Percentiles rank a stretch among this genome's conserved stretches.
Conservation (phyloP, 345 rosid genomes). For the Ricinus communis region DNA sequence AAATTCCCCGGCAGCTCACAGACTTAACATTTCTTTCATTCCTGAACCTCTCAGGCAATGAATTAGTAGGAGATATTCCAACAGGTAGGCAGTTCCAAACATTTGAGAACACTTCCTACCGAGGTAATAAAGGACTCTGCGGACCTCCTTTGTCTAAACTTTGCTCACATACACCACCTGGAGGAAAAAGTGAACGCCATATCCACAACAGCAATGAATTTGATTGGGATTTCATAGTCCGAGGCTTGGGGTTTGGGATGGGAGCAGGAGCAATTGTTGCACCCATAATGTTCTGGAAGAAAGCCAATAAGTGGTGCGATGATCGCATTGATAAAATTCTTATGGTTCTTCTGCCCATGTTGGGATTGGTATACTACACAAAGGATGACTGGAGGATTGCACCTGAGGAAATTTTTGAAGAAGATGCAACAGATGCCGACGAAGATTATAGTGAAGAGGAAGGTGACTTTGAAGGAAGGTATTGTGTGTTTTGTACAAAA, state of each 20-base stretch:
- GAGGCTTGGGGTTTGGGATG: slow-evolving; percentile 50
- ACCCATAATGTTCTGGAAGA: slow-evolving; percentile 37
- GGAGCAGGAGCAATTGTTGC: slow-evolving; percentile 51
- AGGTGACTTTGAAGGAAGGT: slow-evolving; percentile 32
- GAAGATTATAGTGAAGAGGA: slow-evolving; percentile 10
- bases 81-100: slow-evolving; percentile 9
- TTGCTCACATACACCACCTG: neutral
- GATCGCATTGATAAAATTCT: slow-evolving; percentile 42
- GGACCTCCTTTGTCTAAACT: neutral
- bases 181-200: neutral
- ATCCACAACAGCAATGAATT: neutral
- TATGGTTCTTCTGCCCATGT: slow-evolving; percentile 38
- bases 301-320: slow-evolving; percentile 29
- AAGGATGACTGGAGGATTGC: slow-evolving; percentile 30
- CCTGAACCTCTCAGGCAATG: slow-evolving; percentile 23
- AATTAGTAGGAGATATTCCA: slow-evolving; percentile 13
- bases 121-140: slow-evolving; percentile 16
- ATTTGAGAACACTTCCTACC: slow-evolving; percentile 2
- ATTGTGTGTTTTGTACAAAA: slow-evolving; percentile 65
- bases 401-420: slow-evolving; percentile 27
- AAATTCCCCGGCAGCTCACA: slow-evolving; percentile 22
- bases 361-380: slow-evolving; percentile 43
- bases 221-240: slow-evolving; percentile 48
- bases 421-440: slow-evolving; percentile 13
- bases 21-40: slow-evolving; percentile 15